These are phyloP conservation scores for Fomitopsis serialis DNA, from an alignment of 768 basidiomycete species.

Conservation along the genomic window DNA sequence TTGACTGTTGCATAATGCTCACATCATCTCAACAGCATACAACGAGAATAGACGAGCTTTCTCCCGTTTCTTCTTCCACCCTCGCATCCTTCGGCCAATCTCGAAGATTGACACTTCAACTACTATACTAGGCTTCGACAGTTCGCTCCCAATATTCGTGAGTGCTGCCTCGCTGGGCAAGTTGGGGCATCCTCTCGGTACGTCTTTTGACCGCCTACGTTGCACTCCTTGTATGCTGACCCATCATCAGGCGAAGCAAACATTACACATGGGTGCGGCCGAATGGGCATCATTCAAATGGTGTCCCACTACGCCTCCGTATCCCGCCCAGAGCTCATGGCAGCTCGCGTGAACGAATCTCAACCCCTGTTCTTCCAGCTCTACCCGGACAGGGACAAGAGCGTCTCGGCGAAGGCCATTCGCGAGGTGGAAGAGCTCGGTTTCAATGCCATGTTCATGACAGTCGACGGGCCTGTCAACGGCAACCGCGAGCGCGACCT, in stretches of 20 bases:
- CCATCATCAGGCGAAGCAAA: constrained; percentile 68
- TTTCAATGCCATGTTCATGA: constrained; percentile 86
- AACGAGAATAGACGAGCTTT: constrained; percentile 74
- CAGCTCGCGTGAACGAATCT: constrained; percentile 41
- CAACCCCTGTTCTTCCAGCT: constrained; percentile 79
- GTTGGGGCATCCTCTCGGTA: constrained; percentile 76
- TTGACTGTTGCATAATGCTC: background rate
- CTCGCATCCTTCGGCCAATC: constrained; percentile 71
- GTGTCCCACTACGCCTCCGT: constrained; percentile 74
- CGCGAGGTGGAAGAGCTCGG: constrained; percentile 66
- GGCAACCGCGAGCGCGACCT: constrained; percentile 79
- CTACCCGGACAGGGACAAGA: constrained; percentile 74
- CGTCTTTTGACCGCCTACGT: background rate
- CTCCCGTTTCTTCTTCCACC: constrained; percentile 78
- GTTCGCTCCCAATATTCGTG: constrained; percentile 78
- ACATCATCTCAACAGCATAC: constrained; percentile 41
- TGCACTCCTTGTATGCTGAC: background rate
- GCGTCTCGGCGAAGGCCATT: constrained; percentile 61
- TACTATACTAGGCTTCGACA: constrained; percentile 63
- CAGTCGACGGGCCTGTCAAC: constrained; percentile 80
- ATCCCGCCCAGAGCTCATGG: constrained; percentile 57
- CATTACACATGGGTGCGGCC: constrained; percentile 64
- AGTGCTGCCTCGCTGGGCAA: constrained; percentile 81
- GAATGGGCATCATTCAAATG: constrained; percentile 76
- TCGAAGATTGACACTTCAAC: constrained; percentile 65